These are phyloP conservation scores for Drechslerella coelobrocha DNA, from an alignment of 2,329 filamentous ascomycete species.

Conservation along the genomic window DNA sequence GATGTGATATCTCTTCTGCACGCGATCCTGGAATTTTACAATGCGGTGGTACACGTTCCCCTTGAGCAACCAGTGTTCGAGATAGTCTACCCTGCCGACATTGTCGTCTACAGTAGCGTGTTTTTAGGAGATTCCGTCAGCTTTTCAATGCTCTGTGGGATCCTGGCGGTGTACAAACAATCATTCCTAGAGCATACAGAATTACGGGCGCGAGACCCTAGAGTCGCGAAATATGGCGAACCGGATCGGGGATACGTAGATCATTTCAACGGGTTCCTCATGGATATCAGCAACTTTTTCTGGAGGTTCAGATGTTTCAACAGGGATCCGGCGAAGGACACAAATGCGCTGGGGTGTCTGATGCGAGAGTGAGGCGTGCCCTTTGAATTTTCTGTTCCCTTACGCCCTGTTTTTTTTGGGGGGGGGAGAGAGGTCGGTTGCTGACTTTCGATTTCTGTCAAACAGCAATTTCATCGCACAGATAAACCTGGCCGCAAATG, in stretches of 20 bases:
- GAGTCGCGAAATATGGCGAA: conserved; percentile 54
- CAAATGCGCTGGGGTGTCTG: conserved; percentile 66
- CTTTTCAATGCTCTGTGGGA: conserved; percentile 72
- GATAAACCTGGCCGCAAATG: conserved; percentile 48
- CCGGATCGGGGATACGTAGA: conserved; percentile 70
- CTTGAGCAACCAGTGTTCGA: conserved; percentile 60
- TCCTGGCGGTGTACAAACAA: conserved; percentile 64
- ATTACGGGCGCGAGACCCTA: conserved; percentile 23
- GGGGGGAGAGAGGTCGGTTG: not conserved
- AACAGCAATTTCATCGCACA: conserved; percentile 51
- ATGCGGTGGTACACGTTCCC: conserved; percentile 65
- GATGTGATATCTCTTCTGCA: conserved; percentile 57
- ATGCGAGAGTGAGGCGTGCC: conserved; percentile 57
- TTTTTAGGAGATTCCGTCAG: conserved; percentile 70
- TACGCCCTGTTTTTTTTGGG: not conserved
- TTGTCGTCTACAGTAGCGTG: conserved; percentile 73
- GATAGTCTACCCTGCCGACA: conserved; percentile 71
- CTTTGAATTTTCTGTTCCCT: not conserved
- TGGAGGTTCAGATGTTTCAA: conserved; percentile 69
- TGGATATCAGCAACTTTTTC: conserved; percentile 84
- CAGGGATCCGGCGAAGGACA: conserved; percentile 64
- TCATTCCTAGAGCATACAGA: conserved; percentile 34
- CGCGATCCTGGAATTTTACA: conserved; percentile 73
- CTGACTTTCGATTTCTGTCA: not conserved
- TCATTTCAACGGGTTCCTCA: conserved; percentile 80